These are phyloP conservation scores for Oryza meridionalis DNA, from an alignment of 176 grass and related monocot species.

Conservation along the genomic window DNA sequence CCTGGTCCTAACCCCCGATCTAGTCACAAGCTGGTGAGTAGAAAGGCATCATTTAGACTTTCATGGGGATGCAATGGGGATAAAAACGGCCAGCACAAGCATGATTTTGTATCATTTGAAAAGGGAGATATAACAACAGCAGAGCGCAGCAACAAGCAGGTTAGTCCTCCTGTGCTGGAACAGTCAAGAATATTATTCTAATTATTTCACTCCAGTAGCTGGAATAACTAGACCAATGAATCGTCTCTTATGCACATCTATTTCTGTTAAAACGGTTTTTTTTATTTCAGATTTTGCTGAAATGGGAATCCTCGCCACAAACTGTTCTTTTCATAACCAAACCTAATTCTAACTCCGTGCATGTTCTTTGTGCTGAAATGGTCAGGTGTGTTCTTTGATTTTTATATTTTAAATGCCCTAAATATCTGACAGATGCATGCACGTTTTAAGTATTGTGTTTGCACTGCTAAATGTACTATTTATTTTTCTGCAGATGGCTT, in stretches of 20 bases:
- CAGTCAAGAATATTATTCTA: not conserved
- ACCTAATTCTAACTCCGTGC: conserved; percentile 85
- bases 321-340: conserved; percentile 94
- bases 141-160: conserved; percentile 93
- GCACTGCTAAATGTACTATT: conserved; percentile 2
- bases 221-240: conserved; percentile 11
- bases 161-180: conserved; percentile 42
- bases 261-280: conserved; percentile 39
- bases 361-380: conserved; percentile 82
- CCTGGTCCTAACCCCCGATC: conserved; percentile 62
- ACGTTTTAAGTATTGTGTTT: conserved; percentile 7
- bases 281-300: conserved; percentile 92
- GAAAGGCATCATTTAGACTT: conserved; percentile 86
- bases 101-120: conserved; percentile 99
- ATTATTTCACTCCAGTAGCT: not conserved
- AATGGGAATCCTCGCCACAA: conserved; percentile 92
- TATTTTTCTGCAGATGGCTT: conserved; percentile 78
- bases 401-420: not conserved
- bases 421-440: conserved; percentile 23
- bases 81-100: conserved; percentile 94
- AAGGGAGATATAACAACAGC: conserved; percentile 98
- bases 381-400: conserved; percentile 69
- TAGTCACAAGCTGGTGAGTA: conserved; percentile 64
- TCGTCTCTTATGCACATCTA: not conserved
- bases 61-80: conserved; percentile 99